phyloP scores from a whole-genome alignment of 345 rosid genomes.

The Geranium rotundifolium region DNA sequence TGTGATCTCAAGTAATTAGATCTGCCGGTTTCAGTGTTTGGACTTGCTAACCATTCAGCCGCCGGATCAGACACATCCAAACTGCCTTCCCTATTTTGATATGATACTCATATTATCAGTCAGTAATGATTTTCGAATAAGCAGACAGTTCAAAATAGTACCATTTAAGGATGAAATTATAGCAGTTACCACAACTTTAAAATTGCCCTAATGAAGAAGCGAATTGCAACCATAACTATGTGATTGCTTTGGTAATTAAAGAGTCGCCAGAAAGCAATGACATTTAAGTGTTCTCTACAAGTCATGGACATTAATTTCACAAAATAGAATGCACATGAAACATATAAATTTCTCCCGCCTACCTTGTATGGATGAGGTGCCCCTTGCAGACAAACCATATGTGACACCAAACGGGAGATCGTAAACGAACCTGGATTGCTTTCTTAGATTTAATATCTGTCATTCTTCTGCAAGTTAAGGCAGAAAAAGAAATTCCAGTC shows the following conservation, averaged over 20 bases:
- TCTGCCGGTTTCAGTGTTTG: slow-evolving; percentile 1
- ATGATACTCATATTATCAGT: background rate
- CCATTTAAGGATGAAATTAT: too few relatives aligned
- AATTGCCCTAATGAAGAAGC: too few relatives aligned
- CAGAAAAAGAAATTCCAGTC: background rate
- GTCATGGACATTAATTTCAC: background rate
- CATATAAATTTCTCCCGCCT: background rate
- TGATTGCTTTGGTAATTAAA: too few relatives aligned
- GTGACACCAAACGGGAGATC: slow-evolving; percentile 37
- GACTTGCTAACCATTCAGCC: slow-evolving; percentile 2
- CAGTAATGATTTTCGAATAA: too few relatives aligned
- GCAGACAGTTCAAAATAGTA: too few relatives aligned
- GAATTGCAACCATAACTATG: too few relatives aligned
- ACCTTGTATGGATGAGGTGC: slow-evolving; percentile 35
- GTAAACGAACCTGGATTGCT: slow-evolving; percentile 41
- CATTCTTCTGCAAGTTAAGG: slow-evolving; percentile 45
- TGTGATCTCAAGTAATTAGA: slow-evolving; percentile 1
- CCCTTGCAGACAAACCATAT: slow-evolving; percentile 50
- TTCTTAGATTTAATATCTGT: slow-evolving; percentile 39
- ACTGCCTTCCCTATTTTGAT: slow-evolving; percentile 16
- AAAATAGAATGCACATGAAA: background rate
- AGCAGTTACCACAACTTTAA: too few relatives aligned
- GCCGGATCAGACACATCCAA: slow-evolving; percentile 3
- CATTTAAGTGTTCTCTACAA: background rate
- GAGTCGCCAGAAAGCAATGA: too few relatives aligned